Base-by-base conservation (phyloP, 495 filamentous ascomycete genomes). In the Aspergillus bridgeri region DNA sequence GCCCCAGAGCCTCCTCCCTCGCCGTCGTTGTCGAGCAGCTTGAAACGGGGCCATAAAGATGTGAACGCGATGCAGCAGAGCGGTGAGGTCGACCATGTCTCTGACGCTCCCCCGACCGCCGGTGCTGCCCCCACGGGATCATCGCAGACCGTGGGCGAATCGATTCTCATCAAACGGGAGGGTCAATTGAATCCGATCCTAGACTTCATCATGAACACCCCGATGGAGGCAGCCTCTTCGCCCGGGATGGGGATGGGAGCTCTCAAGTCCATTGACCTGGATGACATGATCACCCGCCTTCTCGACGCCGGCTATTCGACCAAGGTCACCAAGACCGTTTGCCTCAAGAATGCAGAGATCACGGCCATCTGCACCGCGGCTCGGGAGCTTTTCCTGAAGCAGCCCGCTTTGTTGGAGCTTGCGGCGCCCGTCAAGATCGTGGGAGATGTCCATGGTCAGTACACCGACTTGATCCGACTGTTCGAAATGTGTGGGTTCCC, bases 401-500 rank as follows among this genome's bases (percentile, higher is more conserved):
- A 99, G 70, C 95, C 94, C 17, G 90, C 94, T 13, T 78, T 99
- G 42, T 68, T 98, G 49, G 94, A 99, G 74, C 80, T 99, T 54
- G 85, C 91, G 53, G 88, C 95, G n/a, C 95, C 94, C 3, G 95
- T 99, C 62, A 99, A 99, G 77, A 96, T 99, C 61, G 94, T 99
- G 15, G 94, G 94, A 11, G 94, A 99, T 74, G 90, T 99, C 11
- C 94, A 99, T 71, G 94, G 94, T 50, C 94, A 99, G 73, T 99
- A 97, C 67, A 96, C 93, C 18, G 94, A 99, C 73, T 77, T 99
- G 24, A 96, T 99, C 62, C 83, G 94, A 33, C 88, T 99, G 82
- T 99, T 99, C 61, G 94, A 99, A 75, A 98, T 98, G 95, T 97
- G 94, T 65, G 94, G 94, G 3, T 99, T 97, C 68, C 94, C 94